These are phyloP conservation scores for Ceratocystis huliohia DNA, from an alignment of 2,329 filamentous ascomycete genomes.

Conservation along the genomic window DNA sequence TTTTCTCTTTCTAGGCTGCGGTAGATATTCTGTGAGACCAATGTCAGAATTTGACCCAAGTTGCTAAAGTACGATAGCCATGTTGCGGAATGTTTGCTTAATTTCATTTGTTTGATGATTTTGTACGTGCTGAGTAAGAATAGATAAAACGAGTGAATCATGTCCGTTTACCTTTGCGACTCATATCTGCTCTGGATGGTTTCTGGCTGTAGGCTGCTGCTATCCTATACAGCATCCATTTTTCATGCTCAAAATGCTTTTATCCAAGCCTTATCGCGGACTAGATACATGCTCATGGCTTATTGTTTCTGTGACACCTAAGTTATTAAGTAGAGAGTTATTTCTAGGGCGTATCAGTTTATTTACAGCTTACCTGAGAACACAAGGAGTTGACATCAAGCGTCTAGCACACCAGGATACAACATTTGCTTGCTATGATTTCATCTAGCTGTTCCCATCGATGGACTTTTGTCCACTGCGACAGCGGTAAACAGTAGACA, in stretches of 20 bases:
- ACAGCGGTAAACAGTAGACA: background rate
- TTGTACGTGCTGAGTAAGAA: background rate
- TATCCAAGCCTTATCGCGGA: no score
- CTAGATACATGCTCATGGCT: no score
- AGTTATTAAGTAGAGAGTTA: no score
- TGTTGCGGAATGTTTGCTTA: background rate
- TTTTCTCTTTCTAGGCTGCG: background rate
- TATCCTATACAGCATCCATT: no score
- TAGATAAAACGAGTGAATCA: background rate
- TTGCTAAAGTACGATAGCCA: background rate
- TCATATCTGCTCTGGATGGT: no score
- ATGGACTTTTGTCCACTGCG: background rate
- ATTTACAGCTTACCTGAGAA: no score
- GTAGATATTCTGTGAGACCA: background rate
- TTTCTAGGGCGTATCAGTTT: no score
- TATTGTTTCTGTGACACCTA: no score
- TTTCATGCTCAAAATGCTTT: no score
- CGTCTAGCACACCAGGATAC: background rate
- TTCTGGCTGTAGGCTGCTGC: no score
- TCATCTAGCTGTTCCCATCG: background rate
- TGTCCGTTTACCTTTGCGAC: background rate
- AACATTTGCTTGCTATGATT: background rate
- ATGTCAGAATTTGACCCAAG: background rate
- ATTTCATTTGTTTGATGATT: background rate
- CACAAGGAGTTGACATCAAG: no score